Base-by-base conservation (phyloP, 139 green algal species). In the Asterochloris erici region DNA sequence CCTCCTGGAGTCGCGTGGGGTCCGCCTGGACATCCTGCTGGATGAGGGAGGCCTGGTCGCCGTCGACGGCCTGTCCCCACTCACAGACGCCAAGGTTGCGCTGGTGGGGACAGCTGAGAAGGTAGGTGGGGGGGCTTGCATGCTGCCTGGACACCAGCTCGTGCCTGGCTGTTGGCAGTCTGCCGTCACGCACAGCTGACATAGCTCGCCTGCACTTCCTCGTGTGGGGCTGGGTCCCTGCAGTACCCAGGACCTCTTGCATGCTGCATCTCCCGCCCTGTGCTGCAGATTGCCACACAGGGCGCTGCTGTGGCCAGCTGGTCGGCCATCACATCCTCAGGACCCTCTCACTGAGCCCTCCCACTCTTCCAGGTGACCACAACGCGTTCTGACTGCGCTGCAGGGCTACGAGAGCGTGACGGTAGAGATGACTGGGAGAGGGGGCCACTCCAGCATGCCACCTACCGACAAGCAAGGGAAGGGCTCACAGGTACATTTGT, bases 61-160 rank as follows among this genome's bases (percentile, higher is more conserved):
- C 29, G 47, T 82, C 29, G 87, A 92, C 61, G 92, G 90, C 62
- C 26, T 95, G 13, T n/a, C 29, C 1, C 81, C 82, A 12, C 84
- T 77, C 64, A 74, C 68, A 24, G 26, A 64, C 68, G 74, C 26
- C 12, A 90, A 91, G 9, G 73, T 95, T 15, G 93, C 90, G 6
- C 74, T 95, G 14, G 75, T 97, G 24, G 91, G 80, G 0, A 92
- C 85, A 0, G 88, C 86, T 29, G 92, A 96, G 84, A 97, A 96
- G 84, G 84, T 83, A 26, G 1, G 2, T 54, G 6, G 4, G 6
- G 38, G 38, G 38, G 38, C 38, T 24, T 66, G 38, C 17, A 29
- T 68, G n/a, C 38, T 79, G n/a, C 0, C 14, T 27, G 47, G 9
- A 15, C 47, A 64, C 17, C 12, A 66, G 74, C 24, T 12, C 14